phyloP scores from a whole-genome alignment of 177 flowering plant species.

The Tripterygium wilfordii region DNA sequence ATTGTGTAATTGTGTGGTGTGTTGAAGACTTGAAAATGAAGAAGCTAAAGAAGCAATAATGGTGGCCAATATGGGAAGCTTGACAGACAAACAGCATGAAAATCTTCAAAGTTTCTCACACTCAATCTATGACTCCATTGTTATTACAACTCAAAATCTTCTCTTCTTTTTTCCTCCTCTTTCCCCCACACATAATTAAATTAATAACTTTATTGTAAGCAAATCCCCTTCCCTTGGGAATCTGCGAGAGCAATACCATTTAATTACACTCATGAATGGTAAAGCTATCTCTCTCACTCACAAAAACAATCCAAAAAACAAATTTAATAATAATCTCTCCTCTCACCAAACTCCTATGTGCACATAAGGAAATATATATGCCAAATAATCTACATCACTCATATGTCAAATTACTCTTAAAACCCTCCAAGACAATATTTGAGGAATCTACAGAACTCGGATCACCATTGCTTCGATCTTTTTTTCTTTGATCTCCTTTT shows the following conservation, averaged over 20 bases:
- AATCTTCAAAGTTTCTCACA: no score
- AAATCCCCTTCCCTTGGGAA: conserved; percentile 77
- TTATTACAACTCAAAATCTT: background rate
- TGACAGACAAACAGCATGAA: no score
- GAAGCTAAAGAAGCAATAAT: no score
- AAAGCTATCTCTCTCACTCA: no score
- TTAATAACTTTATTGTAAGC: conserved; percentile 4
- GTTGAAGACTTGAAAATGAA: no score
- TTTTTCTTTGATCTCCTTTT: background rate
- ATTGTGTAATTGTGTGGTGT: no score
- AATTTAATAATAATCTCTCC: conserved; percentile 15
- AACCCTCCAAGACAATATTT: conserved; percentile 37
- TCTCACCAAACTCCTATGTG: conserved; percentile 19
- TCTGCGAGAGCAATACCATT: conserved; percentile 50
- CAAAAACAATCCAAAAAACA: no score
- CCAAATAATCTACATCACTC: conserved; percentile 31
- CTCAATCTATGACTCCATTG: conserved; percentile 17
- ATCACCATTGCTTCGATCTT: conserved; percentile 25
- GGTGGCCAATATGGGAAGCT: no score
- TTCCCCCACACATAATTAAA: conserved; percentile 10
- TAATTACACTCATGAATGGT: conserved; percentile 33
- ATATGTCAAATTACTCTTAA: conserved; percentile 23
- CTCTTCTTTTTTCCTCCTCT: conserved; percentile 2
- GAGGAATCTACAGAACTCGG: conserved; percentile 33
- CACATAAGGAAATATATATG: no score